These are phyloP conservation scores for Cyclotella baltica DNA, from an alignment of 108 stramenopile species.

Conservation along the genomic window DNA sequence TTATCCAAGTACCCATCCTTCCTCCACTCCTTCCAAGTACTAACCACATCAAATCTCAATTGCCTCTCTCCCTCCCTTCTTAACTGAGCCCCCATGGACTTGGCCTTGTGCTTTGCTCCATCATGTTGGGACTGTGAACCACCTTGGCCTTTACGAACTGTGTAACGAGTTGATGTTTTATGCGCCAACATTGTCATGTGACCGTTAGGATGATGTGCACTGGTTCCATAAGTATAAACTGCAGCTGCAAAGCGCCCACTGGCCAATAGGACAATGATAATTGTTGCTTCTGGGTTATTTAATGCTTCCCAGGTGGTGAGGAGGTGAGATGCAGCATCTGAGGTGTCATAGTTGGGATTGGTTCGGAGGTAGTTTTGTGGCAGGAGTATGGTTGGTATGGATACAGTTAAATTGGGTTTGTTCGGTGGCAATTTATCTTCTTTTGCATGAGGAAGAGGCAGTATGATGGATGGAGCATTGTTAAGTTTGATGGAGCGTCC, in stretches of 20 bases:
- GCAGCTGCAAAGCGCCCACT: conserved; percentile 80
- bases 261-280: conserved; percentile 72
- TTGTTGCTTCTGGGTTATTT: conserved; percentile 12
- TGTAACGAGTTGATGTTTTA: conserved; percentile 74
- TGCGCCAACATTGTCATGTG: conserved; percentile 65
- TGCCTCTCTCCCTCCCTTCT: conserved; percentile 80
- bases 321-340: conserved; percentile 22
- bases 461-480: conserved; percentile 35
- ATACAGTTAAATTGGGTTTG: conserved; percentile 1
- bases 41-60: conserved; percentile 69
- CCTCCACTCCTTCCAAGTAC: conserved; percentile 69
- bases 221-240: conserved; percentile 43
- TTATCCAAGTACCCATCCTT: conserved; percentile 48
- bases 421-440: not conserved
- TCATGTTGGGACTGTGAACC: conserved; percentile 86
- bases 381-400: conserved; percentile 38
- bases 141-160: conserved; percentile 87
- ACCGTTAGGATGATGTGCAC: conserved; percentile 1
- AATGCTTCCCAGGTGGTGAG: conserved; percentile 31
- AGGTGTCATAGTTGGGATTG: conserved; percentile 28
- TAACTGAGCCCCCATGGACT: conserved; percentile 83
- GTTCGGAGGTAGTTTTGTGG: conserved; percentile 36
- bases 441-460: conserved; percentile 10
- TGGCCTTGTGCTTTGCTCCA: conserved; percentile 63
- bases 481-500: conserved; percentile 18